Base-by-base conservation (phyloP, 176 grass and related monocot species). In the Microstegium vimineum region DNA sequence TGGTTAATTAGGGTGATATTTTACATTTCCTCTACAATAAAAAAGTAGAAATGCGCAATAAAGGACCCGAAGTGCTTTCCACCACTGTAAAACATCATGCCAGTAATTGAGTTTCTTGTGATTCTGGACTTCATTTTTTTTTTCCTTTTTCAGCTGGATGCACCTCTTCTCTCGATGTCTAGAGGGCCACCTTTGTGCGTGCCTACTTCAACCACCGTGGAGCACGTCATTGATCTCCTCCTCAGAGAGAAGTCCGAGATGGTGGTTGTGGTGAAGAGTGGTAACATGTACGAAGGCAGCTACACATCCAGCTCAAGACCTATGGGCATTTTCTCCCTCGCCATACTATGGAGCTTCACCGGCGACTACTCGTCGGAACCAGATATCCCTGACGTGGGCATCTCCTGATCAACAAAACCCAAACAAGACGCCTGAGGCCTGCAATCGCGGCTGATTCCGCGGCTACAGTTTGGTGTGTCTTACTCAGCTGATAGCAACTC, bases 221-320 rank as follows among this genome's bases (percentile, higher is more conserved):
- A 85, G 62, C 86, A 88, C 7, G 95, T 86, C 36, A 93, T 94
- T 27, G 88, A 94, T 69, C 84, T 91, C 28, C 76, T 97, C 43
- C 84, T 93, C 2, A 84, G 90, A 41, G 91, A 91, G 66, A 94
- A 88, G 16, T 82, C 74, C 2, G 49, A 91, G 72, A 88, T 94
- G 81, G 78, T 91, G 69, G 64, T 94, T 17, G 88, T 93, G 45
- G 92, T 94, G 66, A 89, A 87, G 82, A 89, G 74, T 9, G 75
- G 63, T 1, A 83, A 93, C 83, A 81, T 90, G 56, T 91, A 95
- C 11, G 86, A 94, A 75, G 90, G 83, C 70, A 88, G 67, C 7
- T 89, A 94, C 71, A 18, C 71, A 26, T 93, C 86, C 10, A 93
- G 86, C 88, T 93, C 92, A 16, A 91, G 90, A 18, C 92, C 92